phyloP scores from a whole-genome alignment of 257 asterid genomes.

The Leptodermis oblonga region DNA sequence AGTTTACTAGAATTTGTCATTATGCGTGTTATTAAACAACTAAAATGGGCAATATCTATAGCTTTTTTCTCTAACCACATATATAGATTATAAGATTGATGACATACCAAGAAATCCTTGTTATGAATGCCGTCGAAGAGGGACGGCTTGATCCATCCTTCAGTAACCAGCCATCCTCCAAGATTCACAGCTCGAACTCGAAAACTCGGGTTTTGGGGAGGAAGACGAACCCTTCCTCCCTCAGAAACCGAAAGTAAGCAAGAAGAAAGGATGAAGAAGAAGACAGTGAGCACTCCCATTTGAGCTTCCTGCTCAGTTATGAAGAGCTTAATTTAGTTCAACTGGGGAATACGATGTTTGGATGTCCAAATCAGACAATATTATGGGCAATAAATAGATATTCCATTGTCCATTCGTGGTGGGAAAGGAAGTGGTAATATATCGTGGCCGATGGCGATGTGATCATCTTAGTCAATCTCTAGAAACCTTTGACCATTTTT shows the following conservation, averaged over 20 bases:
- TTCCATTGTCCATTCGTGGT: background rate
- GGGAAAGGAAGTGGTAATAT: too few species aligned
- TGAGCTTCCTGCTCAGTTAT: background rate
- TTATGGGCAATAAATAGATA: background rate
- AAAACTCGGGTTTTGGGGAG: slow-evolving; percentile 8
- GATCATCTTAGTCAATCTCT: background rate
- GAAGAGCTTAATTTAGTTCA: background rate
- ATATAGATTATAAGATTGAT: too few species aligned
- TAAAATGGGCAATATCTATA: background rate
- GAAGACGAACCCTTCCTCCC: slow-evolving; percentile 12
- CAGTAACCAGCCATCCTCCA: slow-evolving; percentile 80
- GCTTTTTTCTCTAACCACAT: too few species aligned
- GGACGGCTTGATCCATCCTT: slow-evolving; percentile 75
- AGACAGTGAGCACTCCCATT: background rate
- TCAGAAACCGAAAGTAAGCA: slow-evolving; percentile 5
- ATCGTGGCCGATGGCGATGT: too few species aligned
- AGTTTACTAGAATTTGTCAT: too few species aligned
- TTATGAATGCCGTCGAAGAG: slow-evolving; percentile 59
- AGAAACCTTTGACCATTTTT: background rate
- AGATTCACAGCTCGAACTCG: slow-evolving; percentile 65
- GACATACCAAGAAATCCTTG: slow-evolving; percentile 51
- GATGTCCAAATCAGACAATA: too few species aligned
- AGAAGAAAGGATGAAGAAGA: slow-evolving; percentile 7
- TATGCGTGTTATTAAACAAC: too few species aligned
- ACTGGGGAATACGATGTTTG: too few species aligned